These are phyloP conservation scores for Massospora cicadina DNA, from an alignment of 371 early-diverging fungal genomes.

Conservation along the genomic window DNA sequence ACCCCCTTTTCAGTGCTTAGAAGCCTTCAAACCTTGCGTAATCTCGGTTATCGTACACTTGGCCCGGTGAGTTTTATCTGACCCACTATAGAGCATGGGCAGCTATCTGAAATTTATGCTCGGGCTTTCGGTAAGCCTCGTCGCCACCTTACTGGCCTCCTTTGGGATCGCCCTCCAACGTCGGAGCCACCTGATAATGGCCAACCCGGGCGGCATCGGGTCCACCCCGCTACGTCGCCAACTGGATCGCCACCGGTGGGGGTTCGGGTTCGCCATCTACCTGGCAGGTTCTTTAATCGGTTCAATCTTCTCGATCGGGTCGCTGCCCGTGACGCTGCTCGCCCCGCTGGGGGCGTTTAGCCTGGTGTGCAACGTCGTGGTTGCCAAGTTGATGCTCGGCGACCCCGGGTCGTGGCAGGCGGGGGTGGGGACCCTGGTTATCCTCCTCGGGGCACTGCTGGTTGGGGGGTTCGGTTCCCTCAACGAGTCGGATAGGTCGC, in stretches of 20 bases:
- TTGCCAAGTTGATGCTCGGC: conserved; percentile 42
- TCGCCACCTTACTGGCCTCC: neutral
- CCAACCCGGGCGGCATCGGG: neutral
- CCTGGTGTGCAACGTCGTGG: conserved; percentile 58
- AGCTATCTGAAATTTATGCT: neutral
- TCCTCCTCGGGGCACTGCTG: conserved; percentile 43
- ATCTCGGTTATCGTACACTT: too few species aligned
- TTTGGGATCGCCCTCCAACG: conserved; percentile 5
- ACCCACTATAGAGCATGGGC: neutral
- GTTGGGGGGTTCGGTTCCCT: conserved; percentile 60
- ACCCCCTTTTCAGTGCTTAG: too few species aligned
- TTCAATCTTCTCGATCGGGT: conserved; percentile 54
- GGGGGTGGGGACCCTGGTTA: conserved; percentile 46
- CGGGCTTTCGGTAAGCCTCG: neutral
- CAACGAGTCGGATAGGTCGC: conserved; percentile 47
- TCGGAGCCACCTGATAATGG: neutral
- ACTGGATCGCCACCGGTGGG: conserved; percentile 24
- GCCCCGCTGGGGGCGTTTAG: conserved; percentile 66
- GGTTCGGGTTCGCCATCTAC: conserved; percentile 39
- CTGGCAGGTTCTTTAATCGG: conserved; percentile 47
- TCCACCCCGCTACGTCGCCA: neutral
- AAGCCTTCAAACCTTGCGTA: too few species aligned
- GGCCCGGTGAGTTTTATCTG: too few species aligned
- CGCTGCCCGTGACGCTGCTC: conserved; percentile 63
- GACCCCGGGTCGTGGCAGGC: conserved; percentile 43